phyloP scores from a whole-genome alignment of 2,329 filamentous ascomycete species.

The Alternaria sp. region DNA sequence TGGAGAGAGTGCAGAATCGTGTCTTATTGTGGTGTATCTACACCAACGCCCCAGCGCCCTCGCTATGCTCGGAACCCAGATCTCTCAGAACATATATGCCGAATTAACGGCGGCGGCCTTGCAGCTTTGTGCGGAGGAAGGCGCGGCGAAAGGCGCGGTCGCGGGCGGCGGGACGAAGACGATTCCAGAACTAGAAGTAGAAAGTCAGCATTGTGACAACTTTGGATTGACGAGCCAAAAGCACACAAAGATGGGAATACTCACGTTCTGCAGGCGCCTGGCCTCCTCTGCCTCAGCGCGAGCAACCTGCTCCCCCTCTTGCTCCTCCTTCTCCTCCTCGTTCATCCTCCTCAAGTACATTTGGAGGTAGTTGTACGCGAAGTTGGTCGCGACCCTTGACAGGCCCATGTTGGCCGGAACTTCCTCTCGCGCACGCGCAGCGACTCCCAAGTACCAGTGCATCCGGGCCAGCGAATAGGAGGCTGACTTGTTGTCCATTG shows the following conservation, averaged over 20 bases:
- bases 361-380: neutral
- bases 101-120: neutral
- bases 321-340: neutral
- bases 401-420: neutral
- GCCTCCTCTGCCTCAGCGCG: neutral
- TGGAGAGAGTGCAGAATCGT: neutral
- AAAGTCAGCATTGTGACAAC: neutral
- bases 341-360: neutral
- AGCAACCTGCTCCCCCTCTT: neutral
- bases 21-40: neutral
- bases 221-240: neutral
- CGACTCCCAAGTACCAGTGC: neutral
- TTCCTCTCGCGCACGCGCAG: neutral
- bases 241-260: neutral
- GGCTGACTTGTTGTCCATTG: neutral
- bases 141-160: neutral
- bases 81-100: neutral
- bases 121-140: neutral
- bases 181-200: neutral
- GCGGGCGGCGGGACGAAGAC: neutral
- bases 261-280: neutral
- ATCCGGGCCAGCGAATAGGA: neutral
- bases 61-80: neutral
- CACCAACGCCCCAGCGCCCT: neutral
- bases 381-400: neutral